Base-by-base conservation (phyloP, 2,329 filamentous ascomycete genomes). In the Colletotrichum musae region DNA sequence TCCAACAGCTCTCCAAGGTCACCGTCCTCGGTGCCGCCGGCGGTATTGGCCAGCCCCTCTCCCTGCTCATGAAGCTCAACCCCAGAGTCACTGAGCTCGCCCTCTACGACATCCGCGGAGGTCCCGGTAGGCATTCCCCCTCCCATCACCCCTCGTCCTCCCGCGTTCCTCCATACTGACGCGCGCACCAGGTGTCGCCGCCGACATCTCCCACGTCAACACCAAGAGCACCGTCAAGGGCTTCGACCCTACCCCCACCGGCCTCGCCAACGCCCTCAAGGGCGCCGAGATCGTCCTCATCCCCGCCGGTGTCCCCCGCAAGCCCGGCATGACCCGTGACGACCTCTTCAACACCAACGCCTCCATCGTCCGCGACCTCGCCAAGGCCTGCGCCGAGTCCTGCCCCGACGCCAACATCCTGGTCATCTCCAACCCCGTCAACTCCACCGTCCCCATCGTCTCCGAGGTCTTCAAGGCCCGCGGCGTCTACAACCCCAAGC, bases 261-360 rank as follows among this genome's bases (percentile, higher is more conserved):
- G 94, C 78, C 92, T 98, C 72, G 89, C 89, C 77, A 88, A 88
- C 74, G 92, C 92, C 79, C 90, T 99, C 82, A 93, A 93, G 86
- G 95, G 89, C 80, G 87, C 94, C 79, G 94, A 98, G 85, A 91
- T 99, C 77, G 94, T 99, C 80, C 91, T 99, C 80, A 98, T 99
- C 84, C 96, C 96, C 80, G 96, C 96, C 79, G 96, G 96, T 89
- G 95, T 99, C 75, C 96, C 96, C 81, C 94, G 96, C 87, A 98
- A 98, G 91, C 96, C 96, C 82, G 96, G 96, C 86, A 99, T 99
- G 96, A 97, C 93, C 86, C 95, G 96, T 89, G 96, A 99, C 86
- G 95, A 99, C 83, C 92, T 99, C 74, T 99, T 99, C 94, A 98
- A 98, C 92, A 99, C 95, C 89, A 99, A 99, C 85, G 96, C 96